Percentiles rank a stretch among this genome's conserved stretches.
Evolutionary conservation across 2,329 filamentous ascomycete genomes (phyloP).

Genomic region (Trichoderma endophyticum): DNA sequence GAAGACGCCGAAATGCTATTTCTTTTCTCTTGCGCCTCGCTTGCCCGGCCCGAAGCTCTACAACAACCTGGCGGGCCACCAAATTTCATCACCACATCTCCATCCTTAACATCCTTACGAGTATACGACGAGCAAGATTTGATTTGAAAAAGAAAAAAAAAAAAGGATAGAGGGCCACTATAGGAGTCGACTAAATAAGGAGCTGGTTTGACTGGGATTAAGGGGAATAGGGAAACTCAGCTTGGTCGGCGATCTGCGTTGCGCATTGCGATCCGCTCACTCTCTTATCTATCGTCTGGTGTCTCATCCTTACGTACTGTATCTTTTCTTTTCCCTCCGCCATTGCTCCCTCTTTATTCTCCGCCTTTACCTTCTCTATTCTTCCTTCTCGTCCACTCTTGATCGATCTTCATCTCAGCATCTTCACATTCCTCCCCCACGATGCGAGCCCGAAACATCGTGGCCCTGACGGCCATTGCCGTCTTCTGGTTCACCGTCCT

Average conservation of each 20-base stretch:
- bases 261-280: neutral
- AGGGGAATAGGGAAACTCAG: neutral
- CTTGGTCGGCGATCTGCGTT: neutral
- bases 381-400: neutral
- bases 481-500: conserved; percentile 13
- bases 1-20: neutral
- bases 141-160: neutral
- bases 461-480: conserved; percentile 12
- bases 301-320: neutral
- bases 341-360: neutral
- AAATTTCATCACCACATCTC: neutral
- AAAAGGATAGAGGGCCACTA: neutral
- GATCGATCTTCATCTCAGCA: neutral
- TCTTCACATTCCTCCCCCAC: neutral
- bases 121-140: too few relatives aligned
- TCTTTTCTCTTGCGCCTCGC: neutral
- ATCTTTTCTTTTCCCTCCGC: neutral
- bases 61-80: neutral
- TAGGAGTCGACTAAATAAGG: neutral
- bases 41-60: neutral
- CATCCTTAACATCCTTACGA: neutral
- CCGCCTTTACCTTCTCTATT: neutral
- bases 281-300: neutral
- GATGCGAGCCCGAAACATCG: conserved; percentile 17
- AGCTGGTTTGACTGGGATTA: neutral